Evolutionary conservation across 495 filamentous ascomycete species (phyloP).

Genomic region (Penicillium paxilli): DNA sequence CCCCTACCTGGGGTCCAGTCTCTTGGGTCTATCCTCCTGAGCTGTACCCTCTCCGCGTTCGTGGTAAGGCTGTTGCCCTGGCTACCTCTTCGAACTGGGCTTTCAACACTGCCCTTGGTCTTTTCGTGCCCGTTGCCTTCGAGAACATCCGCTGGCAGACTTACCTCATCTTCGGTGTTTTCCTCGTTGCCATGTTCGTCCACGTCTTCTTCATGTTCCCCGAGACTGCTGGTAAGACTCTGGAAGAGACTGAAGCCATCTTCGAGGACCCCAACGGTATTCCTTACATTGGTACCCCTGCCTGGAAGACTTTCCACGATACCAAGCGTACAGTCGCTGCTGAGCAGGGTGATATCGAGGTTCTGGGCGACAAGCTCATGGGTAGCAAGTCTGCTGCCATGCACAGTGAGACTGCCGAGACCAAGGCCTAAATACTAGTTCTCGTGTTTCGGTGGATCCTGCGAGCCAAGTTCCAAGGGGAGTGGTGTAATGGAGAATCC

Average conservation of each 20-base stretch:
- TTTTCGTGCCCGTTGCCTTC: conserved; percentile 72
- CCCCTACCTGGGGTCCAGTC: conserved; percentile 59
- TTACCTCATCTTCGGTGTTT: conserved; percentile 76
- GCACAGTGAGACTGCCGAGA: conserved; percentile 14
- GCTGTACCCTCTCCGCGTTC: conserved; percentile 62
- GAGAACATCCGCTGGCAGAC: conserved; percentile 69
- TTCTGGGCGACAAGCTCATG: conserved; percentile 22
- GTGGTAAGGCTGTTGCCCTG: conserved; percentile 66
- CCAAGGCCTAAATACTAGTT: background rate
- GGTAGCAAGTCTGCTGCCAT: conserved; percentile 18
- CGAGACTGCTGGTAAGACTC: conserved; percentile 77
- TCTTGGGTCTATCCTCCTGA: conserved; percentile 68
- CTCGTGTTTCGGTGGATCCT: background rate
- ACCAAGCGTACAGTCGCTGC: conserved; percentile 26
- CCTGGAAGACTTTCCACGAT: conserved; percentile 61
- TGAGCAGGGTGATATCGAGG: conserved; percentile 26
- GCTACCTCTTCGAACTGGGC: conserved; percentile 72
- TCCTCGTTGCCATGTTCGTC: conserved; percentile 64
- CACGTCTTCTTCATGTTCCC: conserved; percentile 82
- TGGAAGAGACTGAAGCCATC: conserved; percentile 72
- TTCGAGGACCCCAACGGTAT: conserved; percentile 64
- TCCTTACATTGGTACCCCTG: conserved; percentile 63
- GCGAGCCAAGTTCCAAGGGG: no score
- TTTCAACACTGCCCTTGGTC: conserved; percentile 76
- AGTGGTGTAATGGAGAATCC: background rate